Evolutionary conservation across 2,329 filamentous ascomycete genomes (phyloP).

Genomic region (Aspergillus jensenii): DNA sequence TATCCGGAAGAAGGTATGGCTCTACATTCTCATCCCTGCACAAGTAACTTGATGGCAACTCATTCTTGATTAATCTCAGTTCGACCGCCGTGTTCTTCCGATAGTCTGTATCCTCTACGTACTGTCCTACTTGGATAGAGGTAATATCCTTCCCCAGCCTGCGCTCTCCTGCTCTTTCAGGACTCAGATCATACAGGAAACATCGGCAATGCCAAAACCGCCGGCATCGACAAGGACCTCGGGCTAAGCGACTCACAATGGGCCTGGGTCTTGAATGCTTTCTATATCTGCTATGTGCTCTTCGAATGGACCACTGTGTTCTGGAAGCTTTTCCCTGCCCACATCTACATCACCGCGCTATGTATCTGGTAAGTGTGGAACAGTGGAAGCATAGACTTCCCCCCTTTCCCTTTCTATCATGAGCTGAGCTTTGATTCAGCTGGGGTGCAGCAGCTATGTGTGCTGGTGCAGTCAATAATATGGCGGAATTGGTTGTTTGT

Average conservation of each 20-base stretch:
- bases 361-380: conserved; percentile 23
- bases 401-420: neutral
- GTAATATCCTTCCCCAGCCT: conserved; percentile 5
- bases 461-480: conserved; percentile 21
- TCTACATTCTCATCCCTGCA: neutral
- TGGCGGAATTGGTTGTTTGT: conserved; percentile 21
- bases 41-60: neutral
- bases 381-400: too few relatives aligned
- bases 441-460: conserved; percentile 29
- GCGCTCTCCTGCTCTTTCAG: neutral
- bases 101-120: conserved; percentile 26
- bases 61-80: conserved; percentile 7
- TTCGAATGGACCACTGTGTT: conserved; percentile 27
- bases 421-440: conserved; percentile 9
- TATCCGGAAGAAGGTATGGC: neutral
- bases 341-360: conserved; percentile 20
- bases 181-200: conserved; percentile 12
- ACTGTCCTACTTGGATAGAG: conserved; percentile 25
- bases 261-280: conserved; percentile 26
- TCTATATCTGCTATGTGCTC: conserved; percentile 26
- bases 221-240: conserved; percentile 22
- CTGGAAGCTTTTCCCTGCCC: conserved; percentile 27
- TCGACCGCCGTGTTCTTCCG: conserved; percentile 22
- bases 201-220: conserved; percentile 28
- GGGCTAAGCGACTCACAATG: conserved; percentile 20